Evolutionary conservation across 2,329 filamentous ascomycete genomes (phyloP).

Genomic region (Neofusicoccum parvum): DNA sequence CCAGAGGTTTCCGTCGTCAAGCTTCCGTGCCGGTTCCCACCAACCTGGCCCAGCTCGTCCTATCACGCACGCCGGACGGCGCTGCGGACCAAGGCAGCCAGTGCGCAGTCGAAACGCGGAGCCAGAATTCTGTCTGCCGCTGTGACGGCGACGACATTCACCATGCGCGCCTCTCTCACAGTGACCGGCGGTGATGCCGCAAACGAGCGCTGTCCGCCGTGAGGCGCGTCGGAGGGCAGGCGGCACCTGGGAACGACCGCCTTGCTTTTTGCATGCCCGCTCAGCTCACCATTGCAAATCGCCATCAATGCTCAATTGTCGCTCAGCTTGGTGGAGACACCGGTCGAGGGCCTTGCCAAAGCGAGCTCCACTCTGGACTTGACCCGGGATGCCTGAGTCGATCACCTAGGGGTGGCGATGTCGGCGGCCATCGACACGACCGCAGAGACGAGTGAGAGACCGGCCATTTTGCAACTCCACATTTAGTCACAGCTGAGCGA

Average conservation of each 20-base stretch:
- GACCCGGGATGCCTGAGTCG: constrained; percentile 10
- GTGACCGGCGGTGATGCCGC: background rate
- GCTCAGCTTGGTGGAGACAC: constrained; percentile 3
- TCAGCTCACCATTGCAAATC: background rate
- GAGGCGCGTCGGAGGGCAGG: background rate
- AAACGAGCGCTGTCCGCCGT: background rate
- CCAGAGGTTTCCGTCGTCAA: constrained; percentile 8
- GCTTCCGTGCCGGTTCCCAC: constrained; percentile 2
- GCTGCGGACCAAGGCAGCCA: background rate
- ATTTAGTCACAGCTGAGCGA: background rate
- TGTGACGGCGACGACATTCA: background rate
- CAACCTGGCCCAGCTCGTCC: background rate
- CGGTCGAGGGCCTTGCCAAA: background rate
- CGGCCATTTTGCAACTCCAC: background rate
- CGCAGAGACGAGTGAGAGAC: background rate
- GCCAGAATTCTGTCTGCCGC: background rate
- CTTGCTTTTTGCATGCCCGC: background rate
- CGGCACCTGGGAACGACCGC: background rate
- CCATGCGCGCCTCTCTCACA: background rate
- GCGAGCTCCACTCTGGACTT: constrained; percentile 12
- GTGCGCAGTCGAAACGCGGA: background rate
- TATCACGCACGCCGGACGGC: background rate
- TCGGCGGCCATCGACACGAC: background rate
- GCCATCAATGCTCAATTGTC: background rate
- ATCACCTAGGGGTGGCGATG: constrained; percentile 9